These are phyloP conservation scores for Phytophthora aleatoria DNA, from an alignment of 352 stramenopile species.

Conservation along the genomic window DNA sequence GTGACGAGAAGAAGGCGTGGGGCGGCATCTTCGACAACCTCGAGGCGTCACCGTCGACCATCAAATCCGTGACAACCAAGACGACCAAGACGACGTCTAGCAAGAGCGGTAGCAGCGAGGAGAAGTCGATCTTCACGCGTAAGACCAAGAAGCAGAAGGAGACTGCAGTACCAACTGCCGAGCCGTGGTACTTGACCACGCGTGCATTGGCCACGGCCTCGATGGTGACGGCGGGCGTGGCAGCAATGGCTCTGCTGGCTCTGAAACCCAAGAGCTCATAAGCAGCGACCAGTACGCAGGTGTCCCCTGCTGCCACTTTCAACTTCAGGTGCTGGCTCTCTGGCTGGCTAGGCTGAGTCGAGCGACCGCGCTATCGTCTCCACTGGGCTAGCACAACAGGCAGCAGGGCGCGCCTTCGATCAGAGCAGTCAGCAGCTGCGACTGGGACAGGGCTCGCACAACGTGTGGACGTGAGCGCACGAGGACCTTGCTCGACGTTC, in stretches of 20 bases:
- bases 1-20: conserved; percentile 81
- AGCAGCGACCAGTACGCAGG: conserved; percentile 8
- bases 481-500: conserved; percentile 13
- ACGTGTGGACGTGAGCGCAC: conserved; percentile 19
- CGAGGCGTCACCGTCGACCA: conserved; percentile 32
- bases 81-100: conserved; percentile 14
- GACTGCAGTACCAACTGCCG: conserved; percentile 10
- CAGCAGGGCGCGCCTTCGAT: conserved; percentile 3
- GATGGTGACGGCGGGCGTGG: conserved; percentile 71
- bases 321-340: conserved; percentile 33
- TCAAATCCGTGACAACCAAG: conserved; percentile 23
- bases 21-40: conserved; percentile 78
- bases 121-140: conserved; percentile 78
- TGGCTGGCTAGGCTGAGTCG: conserved; percentile 6
- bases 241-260: conserved; percentile 60
- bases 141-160: conserved; percentile 58
- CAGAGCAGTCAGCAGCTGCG: conserved; percentile 29
- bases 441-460: conserved; percentile 29
- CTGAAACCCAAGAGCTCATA: conserved; percentile 66
- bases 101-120: conserved; percentile 26
- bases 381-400: conserved; percentile 10
- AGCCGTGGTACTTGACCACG: conserved; percentile 72
- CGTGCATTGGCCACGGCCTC: conserved; percentile 64
- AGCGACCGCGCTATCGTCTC: conserved; percentile 17
- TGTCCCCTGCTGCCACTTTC: conserved; percentile 18